Base-by-base conservation (phyloP, 148 eudicot species). In the Spergularia bocconei region DNA sequence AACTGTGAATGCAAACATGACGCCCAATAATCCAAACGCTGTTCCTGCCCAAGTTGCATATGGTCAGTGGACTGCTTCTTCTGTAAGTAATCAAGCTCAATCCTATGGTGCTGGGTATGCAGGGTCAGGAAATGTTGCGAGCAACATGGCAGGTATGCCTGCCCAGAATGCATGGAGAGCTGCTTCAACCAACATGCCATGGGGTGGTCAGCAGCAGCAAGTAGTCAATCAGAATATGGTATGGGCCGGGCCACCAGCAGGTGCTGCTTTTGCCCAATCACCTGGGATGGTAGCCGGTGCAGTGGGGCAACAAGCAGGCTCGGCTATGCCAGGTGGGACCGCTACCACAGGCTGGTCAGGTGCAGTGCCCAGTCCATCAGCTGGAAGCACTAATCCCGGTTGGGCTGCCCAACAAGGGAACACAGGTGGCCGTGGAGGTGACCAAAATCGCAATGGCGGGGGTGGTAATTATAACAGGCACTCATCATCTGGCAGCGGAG, bases 181-280 rank as follows among this genome's bases (percentile, higher is more conserved):
- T 59, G 65, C 79, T 51, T 70, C 80, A 50, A 80, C 86, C 44
- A 88, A 70, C 82, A 80, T 84, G 67, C 87, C 86, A 3, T 92
- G 94, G 97, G 86, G 69, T 25, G 83, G 76, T 19, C 81, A 76
- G 55, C 80, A 71, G 54, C 86, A 74, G 39, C 84, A 78, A 80
- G 88, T 76, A 23, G 78, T 65, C 41, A 85, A 83, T 81, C 91
- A 89, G 60, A 90, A 85, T 73, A 84, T 84, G 87, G 91, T 90
- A 12, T 90, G 92, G 92, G 81, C 81, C 53, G 89, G 78, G 59
- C 83, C 80, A 8, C 80, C 76, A 51, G 78, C 79, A 5, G 48
- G 48, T 2, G 48, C 8, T 44, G 48, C 48, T 44, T 44, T 44
- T 44, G 48, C 48, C 10, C 48, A 44, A 44, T 6, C 48, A 44